Conservation (phyloP, 2,329 filamentous ascomycete species). For the Talaromyces sp. region DNA sequence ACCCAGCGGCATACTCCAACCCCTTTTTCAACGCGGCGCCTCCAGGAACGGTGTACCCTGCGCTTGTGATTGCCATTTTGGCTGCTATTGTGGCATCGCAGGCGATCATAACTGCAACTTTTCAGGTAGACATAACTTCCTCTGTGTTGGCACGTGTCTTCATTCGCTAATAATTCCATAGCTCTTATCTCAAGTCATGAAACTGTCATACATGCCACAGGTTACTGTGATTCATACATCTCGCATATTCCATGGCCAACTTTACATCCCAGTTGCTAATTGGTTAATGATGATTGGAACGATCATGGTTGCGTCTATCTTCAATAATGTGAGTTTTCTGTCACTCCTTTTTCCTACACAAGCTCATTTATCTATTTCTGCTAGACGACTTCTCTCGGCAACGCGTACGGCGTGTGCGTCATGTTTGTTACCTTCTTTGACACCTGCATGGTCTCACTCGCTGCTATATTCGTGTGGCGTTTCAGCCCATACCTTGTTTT, state of each 20-base stretch:
- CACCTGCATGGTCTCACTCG: conserved; percentile 67
- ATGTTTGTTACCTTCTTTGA: conserved; percentile 75
- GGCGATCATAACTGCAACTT: conserved; percentile 70
- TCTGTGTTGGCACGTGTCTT: not conserved
- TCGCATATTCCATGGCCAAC: conserved; percentile 63
- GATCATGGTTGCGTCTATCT: conserved; percentile 65
- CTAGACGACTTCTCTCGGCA: conserved; percentile 61
- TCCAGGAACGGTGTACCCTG: conserved; percentile 61
- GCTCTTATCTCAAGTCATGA: conserved; percentile 65
- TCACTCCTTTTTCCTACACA: not conserved
- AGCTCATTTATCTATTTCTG: not conserved
- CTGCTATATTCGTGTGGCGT: conserved; percentile 68
- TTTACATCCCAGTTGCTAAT: conserved; percentile 71
- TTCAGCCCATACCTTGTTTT: conserved; percentile 56
- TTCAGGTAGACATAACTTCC: conserved; percentile 46
- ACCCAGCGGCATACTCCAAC: conserved; percentile 59
- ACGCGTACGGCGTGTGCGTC: conserved; percentile 74
- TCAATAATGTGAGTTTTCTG: conserved; percentile 51
- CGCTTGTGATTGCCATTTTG: conserved; percentile 60
- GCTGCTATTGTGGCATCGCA: conserved; percentile 64
- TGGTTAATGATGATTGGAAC: conserved; percentile 73
- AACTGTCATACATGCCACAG: conserved; percentile 66
- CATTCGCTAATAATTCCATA: conserved; percentile 15
- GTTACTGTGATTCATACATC: conserved; percentile 69
- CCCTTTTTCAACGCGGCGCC: conserved; percentile 69